Evolutionary conservation across 129 eudicot genomes (phyloP), one percentile per base, ranked within the genome.

Genomic region (Pulicaria dysenterica): DNA sequence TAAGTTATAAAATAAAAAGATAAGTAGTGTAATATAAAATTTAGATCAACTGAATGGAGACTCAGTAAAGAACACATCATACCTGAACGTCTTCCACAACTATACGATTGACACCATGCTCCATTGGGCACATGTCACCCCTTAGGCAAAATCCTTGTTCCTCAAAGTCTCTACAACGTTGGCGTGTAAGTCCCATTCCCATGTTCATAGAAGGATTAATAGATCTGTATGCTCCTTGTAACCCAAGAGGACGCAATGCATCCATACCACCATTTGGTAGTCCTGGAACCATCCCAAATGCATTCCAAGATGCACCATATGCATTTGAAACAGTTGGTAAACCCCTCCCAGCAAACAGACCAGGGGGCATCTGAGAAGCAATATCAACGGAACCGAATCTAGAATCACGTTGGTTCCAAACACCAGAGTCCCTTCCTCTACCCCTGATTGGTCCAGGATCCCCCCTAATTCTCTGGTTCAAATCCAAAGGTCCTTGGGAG

Each of bases 121-220:
- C 98, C 98, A 94, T 87, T 17, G 98, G 98, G 67, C 98, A 94
- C 92, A 94, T 94, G 82, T 94, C 98, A 50, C 98, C 98, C 84
- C 98, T 85, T 76, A 94, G 64, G 76, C 98, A 94, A 86, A 89
- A 94, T 65, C 98, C 98, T 70, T 91, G 95, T 64, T 94, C 98
- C 91, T 94, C 98, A 49, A 94, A 94, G 78, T 94, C 98, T 79
- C 95, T 84, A 82, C 98, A 94, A 60, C 92, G 85, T 80, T 85
- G 92, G 59, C 90, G 87, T 31, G 92, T 83, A 82, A 88, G 80
- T 44, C 97, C 97, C 66, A 88, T 58, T 44, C 97, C 97, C 78
- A 88, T 71, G 54, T 73, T 90, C 83, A 94, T 70, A 34, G 89
- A 66, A 71, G 95, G 87, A 83, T 80, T 79, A 14, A 94, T 72